Conservation (phyloP, 305 asterid genomes). For the Fraxinus nigra region DNA sequence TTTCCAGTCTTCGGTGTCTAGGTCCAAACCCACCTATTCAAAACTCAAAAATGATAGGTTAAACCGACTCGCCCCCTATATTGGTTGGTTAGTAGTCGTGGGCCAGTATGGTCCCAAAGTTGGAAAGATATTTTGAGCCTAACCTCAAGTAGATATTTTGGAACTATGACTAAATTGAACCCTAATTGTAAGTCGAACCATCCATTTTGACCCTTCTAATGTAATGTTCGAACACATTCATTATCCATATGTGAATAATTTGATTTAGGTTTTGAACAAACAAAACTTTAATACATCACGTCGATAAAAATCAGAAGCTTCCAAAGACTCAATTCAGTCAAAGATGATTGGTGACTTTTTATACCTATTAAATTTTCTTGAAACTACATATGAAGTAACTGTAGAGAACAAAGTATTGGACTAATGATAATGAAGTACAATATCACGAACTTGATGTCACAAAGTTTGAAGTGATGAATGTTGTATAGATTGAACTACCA, state of each 20-base stretch:
- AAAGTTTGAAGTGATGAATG: neutral
- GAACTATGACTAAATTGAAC: neutral
- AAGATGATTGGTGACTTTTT: neutral
- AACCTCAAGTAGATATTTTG: neutral
- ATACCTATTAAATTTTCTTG: neutral
- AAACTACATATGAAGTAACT: neutral
- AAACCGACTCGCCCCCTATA: neutral
- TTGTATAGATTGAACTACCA: neutral
- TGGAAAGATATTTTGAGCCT: neutral
- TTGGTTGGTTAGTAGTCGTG: neutral
- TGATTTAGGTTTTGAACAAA: neutral
- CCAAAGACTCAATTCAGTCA: neutral
- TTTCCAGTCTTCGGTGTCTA: neutral
- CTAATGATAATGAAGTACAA: neutral
- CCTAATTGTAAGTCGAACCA: neutral
- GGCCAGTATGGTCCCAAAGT: neutral
- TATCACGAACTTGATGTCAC: neutral
- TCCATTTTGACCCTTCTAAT: neutral
- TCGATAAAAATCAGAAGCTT: neutral
- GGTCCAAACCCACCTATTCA: neutral
- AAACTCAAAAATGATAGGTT: neutral
- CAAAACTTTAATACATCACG: neutral
- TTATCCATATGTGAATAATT: neutral
- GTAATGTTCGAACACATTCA: neutral
- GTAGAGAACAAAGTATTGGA: neutral